These are phyloP conservation scores for Lachancea mirantina DNA, from an alignment of 805 yeast species.

Conservation along the genomic window DNA sequence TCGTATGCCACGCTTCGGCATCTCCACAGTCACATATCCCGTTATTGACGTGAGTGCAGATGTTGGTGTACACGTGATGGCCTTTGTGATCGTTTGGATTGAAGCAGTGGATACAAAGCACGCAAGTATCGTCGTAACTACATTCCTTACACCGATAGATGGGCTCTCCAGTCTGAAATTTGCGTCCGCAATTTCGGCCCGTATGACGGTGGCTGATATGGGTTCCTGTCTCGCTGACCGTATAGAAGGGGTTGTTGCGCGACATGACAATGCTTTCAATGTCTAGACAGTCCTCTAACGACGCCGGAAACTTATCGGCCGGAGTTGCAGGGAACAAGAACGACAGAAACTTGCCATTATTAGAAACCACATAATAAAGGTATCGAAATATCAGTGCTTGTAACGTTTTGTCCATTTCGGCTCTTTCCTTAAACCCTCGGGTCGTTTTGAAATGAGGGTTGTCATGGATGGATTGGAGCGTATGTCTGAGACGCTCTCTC, in stretches of 20 bases:
- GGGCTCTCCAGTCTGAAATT: conserved; percentile 53
- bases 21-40: conserved; percentile 77
- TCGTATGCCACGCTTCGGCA: conserved; percentile 50
- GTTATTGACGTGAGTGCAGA: conserved; percentile 39
- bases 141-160: conserved; percentile 71
- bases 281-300: conserved; percentile 16
- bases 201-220: conserved; percentile 34
- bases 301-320: conserved; percentile 15
- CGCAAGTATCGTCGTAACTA: conserved; percentile 73
- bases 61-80: conserved; percentile 54
- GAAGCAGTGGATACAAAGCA: conserved; percentile 66
- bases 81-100: conserved; percentile 59
- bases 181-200: conserved; percentile 63
- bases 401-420: conserved; percentile 22
- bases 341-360: conserved; percentile 34
- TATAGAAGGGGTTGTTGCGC: conserved; percentile 14
- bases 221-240: conserved; percentile 12
- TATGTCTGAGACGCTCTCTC: conserved; percentile 12
- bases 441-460: conserved; percentile 15
- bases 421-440: conserved; percentile 26
- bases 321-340: conserved; percentile 26
- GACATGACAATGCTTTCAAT: conserved; percentile 9
- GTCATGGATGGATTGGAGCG: conserved; percentile 18
- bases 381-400: conserved; percentile 22
- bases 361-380: conserved; percentile 31